Conservation (phyloP, 1,284 basidiomycete species). For the Leccinum subrobustum region DNA sequence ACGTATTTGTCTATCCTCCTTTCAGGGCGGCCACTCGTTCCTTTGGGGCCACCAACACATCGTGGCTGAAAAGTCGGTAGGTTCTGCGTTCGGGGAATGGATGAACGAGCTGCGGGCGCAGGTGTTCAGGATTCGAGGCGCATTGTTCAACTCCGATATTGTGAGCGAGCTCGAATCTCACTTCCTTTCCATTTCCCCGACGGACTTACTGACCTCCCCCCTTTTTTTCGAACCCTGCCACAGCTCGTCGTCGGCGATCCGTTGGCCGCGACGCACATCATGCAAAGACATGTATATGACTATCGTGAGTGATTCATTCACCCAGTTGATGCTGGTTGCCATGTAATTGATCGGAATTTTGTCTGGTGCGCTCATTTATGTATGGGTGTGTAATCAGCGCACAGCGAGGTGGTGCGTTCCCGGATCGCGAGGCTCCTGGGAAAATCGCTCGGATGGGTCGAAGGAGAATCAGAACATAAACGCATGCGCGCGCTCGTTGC, state of each 20-base stretch:
- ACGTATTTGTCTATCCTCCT: neutral
- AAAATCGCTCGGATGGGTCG: slow-evolving; percentile 10
- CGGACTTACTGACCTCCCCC: neutral
- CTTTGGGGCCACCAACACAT: slow-evolving; percentile 11
- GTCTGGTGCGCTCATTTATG: neutral
- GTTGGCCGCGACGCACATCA: slow-evolving; percentile 8
- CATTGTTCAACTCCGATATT: slow-evolving; percentile 6
- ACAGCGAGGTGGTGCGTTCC: slow-evolving; percentile 4
- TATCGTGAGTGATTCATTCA: slow-evolving; percentile 2
- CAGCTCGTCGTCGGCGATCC: slow-evolving; percentile 10
- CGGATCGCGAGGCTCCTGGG: slow-evolving; percentile 6
- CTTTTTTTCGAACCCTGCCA: neutral
- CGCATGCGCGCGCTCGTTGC: slow-evolving; percentile 11
- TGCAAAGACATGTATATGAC: slow-evolving; percentile 11
- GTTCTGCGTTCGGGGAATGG: slow-evolving; percentile 2
- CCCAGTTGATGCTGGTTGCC: neutral
- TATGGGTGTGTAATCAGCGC: neutral
- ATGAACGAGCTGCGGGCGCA: slow-evolving; percentile 7
- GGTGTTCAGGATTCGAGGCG: slow-evolving; percentile 8
- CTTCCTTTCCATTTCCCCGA: neutral
- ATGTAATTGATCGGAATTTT: neutral
- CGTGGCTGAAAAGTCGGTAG: slow-evolving; percentile 7
- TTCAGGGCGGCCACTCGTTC: neutral
- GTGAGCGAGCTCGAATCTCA: slow-evolving; percentile 2
- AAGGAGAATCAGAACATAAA: slow-evolving; percentile 10